Evolutionary conservation across 768 basidiomycete species (phyloP), one percentile per base, ranked within the genome.

Genomic region (Auricularia heimuer): DNA sequence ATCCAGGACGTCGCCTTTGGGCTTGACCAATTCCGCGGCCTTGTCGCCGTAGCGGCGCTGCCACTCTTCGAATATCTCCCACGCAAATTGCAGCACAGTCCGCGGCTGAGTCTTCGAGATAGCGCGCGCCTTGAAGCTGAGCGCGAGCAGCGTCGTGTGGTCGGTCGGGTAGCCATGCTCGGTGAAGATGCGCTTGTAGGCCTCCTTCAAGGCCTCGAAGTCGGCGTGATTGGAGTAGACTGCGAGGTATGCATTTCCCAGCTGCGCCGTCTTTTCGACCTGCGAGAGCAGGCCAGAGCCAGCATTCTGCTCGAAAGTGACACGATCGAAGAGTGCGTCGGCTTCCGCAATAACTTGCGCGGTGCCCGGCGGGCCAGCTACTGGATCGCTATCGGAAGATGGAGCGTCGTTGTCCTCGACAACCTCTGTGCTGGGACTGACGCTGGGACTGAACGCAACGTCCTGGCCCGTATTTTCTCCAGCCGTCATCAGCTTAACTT

Each of bases 231-330:
- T 72, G 69, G 89, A 89, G 71, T 87, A 82, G 0, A 94, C 88
- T 12, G 89, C 84, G 62, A 97, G 77, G 71, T 92, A 98, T 2
- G 93, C 83, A 68, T 89, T 91, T 68, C 94, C 69, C 4, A 97
- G 81, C 1, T 82, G 79, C 0, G 90, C 69, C 0, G 85, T 83
- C 62, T 89, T 70, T 4, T 73, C 61, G 39, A 94, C 89, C 63
- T 79, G 68, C 4, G 73, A 72, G 74, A 96, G 93, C 64, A 78
- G 81, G 47, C 54, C 37, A 16, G 42, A 33, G 16, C 29, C 29
- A 36, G 45, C 29, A 10, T 24, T 62, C 45, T 65, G 74, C 62
- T 85, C 85, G 37, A 77, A 74, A 3, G 86, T 67, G 62, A 93
- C 81, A 10, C 83, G 81, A 12, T 79, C 68, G 71, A 92, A 89